phyloP scores from a whole-genome alignment of 1,284 basidiomycete species.

The Tylopilus orsonianus region DNA sequence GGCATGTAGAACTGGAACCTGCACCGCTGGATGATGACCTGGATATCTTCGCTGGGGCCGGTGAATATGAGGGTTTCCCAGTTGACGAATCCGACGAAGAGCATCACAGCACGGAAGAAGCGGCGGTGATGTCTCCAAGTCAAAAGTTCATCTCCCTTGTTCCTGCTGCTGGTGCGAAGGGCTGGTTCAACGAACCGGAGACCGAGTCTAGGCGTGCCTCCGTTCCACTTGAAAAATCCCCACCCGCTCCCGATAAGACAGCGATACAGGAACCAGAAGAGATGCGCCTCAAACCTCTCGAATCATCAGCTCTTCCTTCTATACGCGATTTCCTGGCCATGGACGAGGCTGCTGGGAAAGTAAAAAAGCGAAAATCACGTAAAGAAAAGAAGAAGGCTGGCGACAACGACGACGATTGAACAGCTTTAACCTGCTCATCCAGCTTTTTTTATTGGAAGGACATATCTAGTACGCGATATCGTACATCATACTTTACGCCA shows the following conservation, averaged over 20 bases:
- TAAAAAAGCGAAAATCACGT: conserved; percentile 62
- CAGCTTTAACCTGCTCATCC: background rate
- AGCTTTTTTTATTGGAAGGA: background rate
- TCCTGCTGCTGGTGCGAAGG: conserved; percentile 1
- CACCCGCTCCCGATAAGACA: conserved; percentile 17
- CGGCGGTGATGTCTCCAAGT: background rate
- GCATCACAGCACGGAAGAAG: conserved; percentile 2
- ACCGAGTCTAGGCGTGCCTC: conserved; percentile 6
- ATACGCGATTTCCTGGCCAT: conserved; percentile 78
- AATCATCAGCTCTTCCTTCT: conserved; percentile 75
- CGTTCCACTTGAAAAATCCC: conserved; percentile 20
- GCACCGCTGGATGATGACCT: conserved; percentile 48
- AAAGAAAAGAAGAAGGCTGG: conserved; percentile 56
- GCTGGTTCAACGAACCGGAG: conserved; percentile 28
- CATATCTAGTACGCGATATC: conserved; percentile 4
- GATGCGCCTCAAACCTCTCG: conserved; percentile 63
- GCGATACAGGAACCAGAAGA: conserved; percentile 42
- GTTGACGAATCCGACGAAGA: conserved; percentile 48
- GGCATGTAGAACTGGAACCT: conserved; percentile 13
- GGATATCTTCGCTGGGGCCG: conserved; percentile 84
- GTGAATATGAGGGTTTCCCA: conserved; percentile 76
- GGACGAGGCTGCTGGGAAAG: conserved; percentile 63
- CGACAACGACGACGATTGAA: conserved; percentile 31
- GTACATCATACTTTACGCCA: background rate
- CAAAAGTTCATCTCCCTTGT: background rate